Evolutionary conservation across 2,329 filamentous ascomycete genomes (phyloP).

Genomic region (Gnomoniopsis sp.): DNA sequence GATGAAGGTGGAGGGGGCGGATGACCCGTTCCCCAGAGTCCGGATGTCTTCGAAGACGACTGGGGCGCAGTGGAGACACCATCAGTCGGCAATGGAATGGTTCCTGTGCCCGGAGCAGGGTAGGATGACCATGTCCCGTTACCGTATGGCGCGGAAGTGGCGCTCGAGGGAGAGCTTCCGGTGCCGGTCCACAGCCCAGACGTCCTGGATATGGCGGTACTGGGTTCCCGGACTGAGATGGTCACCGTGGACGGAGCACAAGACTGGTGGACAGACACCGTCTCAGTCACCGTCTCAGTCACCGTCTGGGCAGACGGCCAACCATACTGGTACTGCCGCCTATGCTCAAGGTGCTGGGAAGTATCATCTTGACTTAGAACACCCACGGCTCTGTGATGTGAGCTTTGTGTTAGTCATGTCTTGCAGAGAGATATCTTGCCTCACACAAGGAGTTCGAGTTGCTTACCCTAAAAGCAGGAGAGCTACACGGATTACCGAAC

Average conservation of each 20-base stretch:
- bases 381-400: slow-evolving; percentile 5
- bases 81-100: not conserved
- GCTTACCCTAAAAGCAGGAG: slow-evolving; percentile 12
- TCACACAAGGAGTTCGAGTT: not conserved
- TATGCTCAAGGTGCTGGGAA: slow-evolving; percentile 7
- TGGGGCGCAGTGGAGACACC: not conserved
- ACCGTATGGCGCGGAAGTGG: slow-evolving; percentile 8
- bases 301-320: slow-evolving; percentile 1
- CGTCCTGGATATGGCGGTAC: not conserved
- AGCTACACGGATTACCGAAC: slow-evolving; percentile 4
- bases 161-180: not conserved
- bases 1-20: not conserved
- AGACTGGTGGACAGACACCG: slow-evolving; percentile 8
- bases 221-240: slow-evolving; percentile 4
- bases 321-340: slow-evolving; percentile 3
- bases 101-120: slow-evolving; percentile 9
- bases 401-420: slow-evolving; percentile 15
- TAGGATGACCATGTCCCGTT: slow-evolving; percentile 7
- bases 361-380: slow-evolving; percentile 11
- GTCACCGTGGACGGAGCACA: slow-evolving; percentile 6
- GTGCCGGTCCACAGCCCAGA: slow-evolving; percentile 4
- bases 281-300: not conserved
- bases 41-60: not conserved
- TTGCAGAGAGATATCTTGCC: not conserved
- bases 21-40: not conserved